Evolutionary conservation across 345 rosid genomes (phyloP).

Genomic region (Eucalyptus curtisii): DNA sequence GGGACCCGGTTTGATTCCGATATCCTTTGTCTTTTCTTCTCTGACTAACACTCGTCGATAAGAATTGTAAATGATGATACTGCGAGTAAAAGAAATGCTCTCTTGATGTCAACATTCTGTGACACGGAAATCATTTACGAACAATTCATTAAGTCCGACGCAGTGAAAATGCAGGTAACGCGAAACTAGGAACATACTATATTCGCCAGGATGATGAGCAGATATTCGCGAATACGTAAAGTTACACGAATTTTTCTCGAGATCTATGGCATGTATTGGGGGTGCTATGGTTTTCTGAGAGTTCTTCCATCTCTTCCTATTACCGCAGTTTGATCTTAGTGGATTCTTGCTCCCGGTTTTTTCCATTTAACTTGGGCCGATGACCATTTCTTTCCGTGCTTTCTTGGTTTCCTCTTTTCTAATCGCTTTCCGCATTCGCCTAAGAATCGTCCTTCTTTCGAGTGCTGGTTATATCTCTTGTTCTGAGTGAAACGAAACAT

Average conservation of each 20-base stretch:
- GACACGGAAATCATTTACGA: not conserved
- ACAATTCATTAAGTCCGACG: not conserved
- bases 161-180: not conserved
- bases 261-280: not conserved
- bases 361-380: not conserved
- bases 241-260: not conserved
- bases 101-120: not conserved
- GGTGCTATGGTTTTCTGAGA: not conserved
- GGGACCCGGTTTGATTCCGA: not conserved
- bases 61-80: not conserved
- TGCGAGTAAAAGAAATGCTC: not conserved
- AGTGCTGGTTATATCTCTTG: not conserved
- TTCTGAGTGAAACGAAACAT: not conserved
- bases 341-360: not conserved
- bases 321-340: not conserved
- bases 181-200: not conserved
- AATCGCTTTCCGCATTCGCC: not conserved
- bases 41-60: not conserved
- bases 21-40: not conserved
- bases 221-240: not conserved
- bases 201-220: not conserved
- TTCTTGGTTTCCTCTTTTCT: not conserved
- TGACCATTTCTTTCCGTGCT: not conserved
- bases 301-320: not conserved
- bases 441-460: not conserved